Percentiles rank a stretch among this genome's conserved stretches.
Conservation (phyloP, 352 stramenopile genomes). For the Phytophthora citrophthora region DNA sequence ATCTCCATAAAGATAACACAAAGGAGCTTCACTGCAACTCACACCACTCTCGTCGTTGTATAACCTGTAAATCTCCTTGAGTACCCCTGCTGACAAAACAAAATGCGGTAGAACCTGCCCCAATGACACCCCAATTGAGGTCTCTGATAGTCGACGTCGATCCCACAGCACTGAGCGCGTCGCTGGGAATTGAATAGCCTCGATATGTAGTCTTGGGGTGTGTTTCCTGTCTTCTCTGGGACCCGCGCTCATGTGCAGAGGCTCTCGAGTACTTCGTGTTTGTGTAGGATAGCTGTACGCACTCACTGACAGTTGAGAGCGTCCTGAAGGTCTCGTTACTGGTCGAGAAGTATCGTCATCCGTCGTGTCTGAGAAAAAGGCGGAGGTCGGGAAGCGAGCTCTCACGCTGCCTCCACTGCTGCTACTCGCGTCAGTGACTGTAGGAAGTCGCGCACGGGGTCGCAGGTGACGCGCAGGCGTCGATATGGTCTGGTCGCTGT, state of each 20-base stretch:
- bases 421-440: slow-evolving; percentile 11
- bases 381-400: slow-evolving; percentile 41
- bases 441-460: slow-evolving; percentile 20
- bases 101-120: slow-evolving; percentile 60
- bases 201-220: slow-evolving; percentile 49
- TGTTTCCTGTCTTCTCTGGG: slow-evolving; percentile 10
- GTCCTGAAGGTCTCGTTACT: background rate
- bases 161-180: slow-evolving; percentile 79
- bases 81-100: slow-evolving; percentile 37
- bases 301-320: slow-evolving; percentile 25
- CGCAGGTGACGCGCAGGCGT: slow-evolving; percentile 13
- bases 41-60: slow-evolving; percentile 19
- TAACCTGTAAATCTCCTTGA: slow-evolving; percentile 60
- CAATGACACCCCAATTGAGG: slow-evolving; percentile 43
- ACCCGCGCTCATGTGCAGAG: slow-evolving; percentile 16
- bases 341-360: slow-evolving; percentile 54
- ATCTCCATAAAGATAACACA: slow-evolving; percentile 56
- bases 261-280: background rate
- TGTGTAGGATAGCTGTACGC: slow-evolving; percentile 8
- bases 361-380: slow-evolving; percentile 79
- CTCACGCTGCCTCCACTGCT: slow-evolving; percentile 6
- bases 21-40: slow-evolving; percentile 11
- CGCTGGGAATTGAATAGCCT: slow-evolving; percentile 68
- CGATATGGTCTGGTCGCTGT: slow-evolving; percentile 77
- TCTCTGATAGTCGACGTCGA: slow-evolving; percentile 55